Conservation (phyloP, 371 early-diverging fungal genomes). For the Choanephora cucurbitarum region DNA sequence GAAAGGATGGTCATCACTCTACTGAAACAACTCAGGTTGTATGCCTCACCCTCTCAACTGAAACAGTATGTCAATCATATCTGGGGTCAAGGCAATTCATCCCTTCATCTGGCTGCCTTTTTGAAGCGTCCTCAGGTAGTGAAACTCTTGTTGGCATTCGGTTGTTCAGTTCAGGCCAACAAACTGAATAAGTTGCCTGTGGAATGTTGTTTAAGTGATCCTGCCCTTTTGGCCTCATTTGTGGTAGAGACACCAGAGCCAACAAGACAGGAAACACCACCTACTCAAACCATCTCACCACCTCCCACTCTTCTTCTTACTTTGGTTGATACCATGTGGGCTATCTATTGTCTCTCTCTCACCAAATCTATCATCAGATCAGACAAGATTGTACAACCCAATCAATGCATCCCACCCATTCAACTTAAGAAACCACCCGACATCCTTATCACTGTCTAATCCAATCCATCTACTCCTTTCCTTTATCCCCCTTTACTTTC, state of each 20-base stretch:
- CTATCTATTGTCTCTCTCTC: too few species aligned
- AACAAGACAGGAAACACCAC: not conserved
- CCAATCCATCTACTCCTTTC: conserved; percentile 7
- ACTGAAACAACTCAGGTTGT: conserved; percentile 12
- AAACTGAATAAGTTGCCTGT: conserved; percentile 60
- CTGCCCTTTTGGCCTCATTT: conserved; percentile 3
- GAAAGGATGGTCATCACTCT: conserved; percentile 20
- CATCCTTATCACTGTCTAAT: too few species aligned
- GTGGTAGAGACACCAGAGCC: conserved; percentile 5
- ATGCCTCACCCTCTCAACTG: conserved; percentile 8
- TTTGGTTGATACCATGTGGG: too few species aligned
- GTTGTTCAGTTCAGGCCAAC: conserved; percentile 61
- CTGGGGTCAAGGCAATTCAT: conserved; percentile 72
- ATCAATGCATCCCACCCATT: conserved; percentile 5
- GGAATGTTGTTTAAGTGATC: conserved; percentile 67
- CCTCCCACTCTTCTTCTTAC: too few species aligned
- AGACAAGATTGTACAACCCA: not conserved
- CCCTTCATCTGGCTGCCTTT: conserved; percentile 72
- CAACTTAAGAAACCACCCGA: conserved; percentile 26
- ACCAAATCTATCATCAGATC: too few species aligned
- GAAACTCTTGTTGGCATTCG: conserved; percentile 58
- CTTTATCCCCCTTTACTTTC: conserved; percentile 5
- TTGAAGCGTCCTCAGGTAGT: conserved; percentile 68
- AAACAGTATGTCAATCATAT: conserved; percentile 61
- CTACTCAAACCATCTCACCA: not conserved